A percentile compares a stretch with the other conserved stretches of the same genome.
Evolutionary conservation across 2,329 filamentous ascomycete species (phyloP).

Genomic region (Fusarium anthophilum): DNA sequence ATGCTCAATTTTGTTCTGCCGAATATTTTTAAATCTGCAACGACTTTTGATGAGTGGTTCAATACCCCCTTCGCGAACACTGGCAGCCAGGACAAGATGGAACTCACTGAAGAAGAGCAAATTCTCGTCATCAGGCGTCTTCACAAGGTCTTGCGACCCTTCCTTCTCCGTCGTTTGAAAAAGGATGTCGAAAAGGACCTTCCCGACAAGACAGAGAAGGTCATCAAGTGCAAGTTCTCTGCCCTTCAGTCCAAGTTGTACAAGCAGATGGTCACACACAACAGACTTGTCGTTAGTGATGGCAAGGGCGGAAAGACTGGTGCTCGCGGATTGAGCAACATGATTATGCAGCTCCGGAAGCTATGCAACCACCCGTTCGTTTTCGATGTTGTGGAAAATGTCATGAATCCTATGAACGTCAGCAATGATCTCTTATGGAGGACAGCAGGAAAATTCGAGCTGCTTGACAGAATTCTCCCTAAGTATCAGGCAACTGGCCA

Average conservation of each 20-base stretch:
- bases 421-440: constrained; percentile 97
- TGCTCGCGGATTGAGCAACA: constrained; percentile 95
- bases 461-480: constrained; percentile 89
- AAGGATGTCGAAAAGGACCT: constrained; percentile 99
- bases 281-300: constrained; percentile 93
- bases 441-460: constrained; percentile 95
- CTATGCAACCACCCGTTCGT: constrained; percentile 99
- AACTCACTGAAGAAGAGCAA: constrained; percentile 99
- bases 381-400: constrained; percentile 96
- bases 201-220: constrained; percentile 98
- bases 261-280: constrained; percentile 96
- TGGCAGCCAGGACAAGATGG: constrained; percentile 98
- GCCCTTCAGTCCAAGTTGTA: constrained; percentile 92
- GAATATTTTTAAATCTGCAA: constrained; percentile 98
- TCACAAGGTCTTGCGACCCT: constrained; percentile 96
- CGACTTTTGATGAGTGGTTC: constrained; percentile 99
- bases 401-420: constrained; percentile 89
- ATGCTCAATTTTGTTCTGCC: constrained; percentile 98
- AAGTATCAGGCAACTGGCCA: constrained; percentile 93
- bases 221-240: constrained; percentile 99
- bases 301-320: constrained; percentile 95
- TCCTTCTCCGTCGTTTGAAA: constrained; percentile 97
- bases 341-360: constrained; percentile 99
- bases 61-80: constrained; percentile 99
- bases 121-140: constrained; percentile 97